These are phyloP conservation scores for Neurospora sp. DNA, from an alignment of 495 filamentous ascomycete species.

Conservation along the genomic window DNA sequence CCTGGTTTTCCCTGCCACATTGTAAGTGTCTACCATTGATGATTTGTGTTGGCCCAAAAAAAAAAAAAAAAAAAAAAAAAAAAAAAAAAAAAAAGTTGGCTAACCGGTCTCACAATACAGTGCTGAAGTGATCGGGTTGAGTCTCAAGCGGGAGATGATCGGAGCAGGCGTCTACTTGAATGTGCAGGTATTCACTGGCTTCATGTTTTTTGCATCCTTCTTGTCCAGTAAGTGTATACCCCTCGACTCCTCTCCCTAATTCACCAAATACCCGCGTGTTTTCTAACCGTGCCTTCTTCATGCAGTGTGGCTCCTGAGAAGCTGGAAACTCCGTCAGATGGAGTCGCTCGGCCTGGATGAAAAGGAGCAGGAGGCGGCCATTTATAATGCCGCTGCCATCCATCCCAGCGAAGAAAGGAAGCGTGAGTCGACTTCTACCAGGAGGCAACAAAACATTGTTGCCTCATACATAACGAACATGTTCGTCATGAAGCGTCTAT, in stretches of 20 bases:
- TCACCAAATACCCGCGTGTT: neutral
- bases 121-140: slow-evolving; percentile 65
- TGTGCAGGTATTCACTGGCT: slow-evolving; percentile 31
- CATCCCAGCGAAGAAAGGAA: slow-evolving; percentile 1
- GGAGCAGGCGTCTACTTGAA: slow-evolving; percentile 29
- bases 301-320: slow-evolving; percentile 30
- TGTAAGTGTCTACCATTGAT: slow-evolving; percentile 24
- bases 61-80: neutral
- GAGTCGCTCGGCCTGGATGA: slow-evolving; percentile 19
- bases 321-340: slow-evolving; percentile 34
- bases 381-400: slow-evolving; percentile 10
- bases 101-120: slow-evolving; percentile 5
- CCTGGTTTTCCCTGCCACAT: slow-evolving; percentile 61
- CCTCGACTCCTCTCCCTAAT: neutral
- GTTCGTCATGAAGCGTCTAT: slow-evolving; percentile 10
- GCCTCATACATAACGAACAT: slow-evolving; percentile 12
- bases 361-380: slow-evolving; percentile 17
- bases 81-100: neutral
- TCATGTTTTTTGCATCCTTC: slow-evolving; percentile 29
- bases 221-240: slow-evolving; percentile 22
- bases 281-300: neutral
- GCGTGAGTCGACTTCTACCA: neutral
- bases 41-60: neutral
- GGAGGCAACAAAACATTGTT: neutral
- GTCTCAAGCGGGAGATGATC: slow-evolving; percentile 38